phyloP scores from a whole-genome alignment of 2,329 filamentous ascomycete genomes.

The Botrytis fragariae region DNA sequence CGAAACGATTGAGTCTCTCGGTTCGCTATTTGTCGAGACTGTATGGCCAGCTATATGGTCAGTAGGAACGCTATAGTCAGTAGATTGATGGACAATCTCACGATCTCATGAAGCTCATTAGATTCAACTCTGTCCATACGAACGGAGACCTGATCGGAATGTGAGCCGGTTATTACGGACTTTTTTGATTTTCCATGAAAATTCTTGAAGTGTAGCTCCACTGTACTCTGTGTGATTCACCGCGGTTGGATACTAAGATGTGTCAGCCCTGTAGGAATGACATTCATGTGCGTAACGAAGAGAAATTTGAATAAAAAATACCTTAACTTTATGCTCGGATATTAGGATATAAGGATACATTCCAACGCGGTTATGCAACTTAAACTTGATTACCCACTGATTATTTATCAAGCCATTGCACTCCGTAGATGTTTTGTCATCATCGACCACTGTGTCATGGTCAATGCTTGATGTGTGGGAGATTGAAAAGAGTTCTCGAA shows the following conservation, averaged over 20 bases:
- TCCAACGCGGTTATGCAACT: background rate
- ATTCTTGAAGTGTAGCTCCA: background rate
- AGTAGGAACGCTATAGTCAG: background rate
- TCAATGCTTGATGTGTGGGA: background rate
- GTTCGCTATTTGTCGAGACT: background rate
- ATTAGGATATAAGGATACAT: background rate
- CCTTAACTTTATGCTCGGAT: background rate
- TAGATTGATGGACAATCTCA: background rate
- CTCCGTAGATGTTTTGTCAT: background rate
- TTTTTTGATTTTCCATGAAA: conserved; percentile 7
- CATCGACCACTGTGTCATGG: background rate
- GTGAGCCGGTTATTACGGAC: background rate
- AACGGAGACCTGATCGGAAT: background rate
- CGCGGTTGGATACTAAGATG: background rate
- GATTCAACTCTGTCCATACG: background rate
- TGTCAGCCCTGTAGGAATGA: conserved; percentile 9
- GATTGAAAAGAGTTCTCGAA: background rate
- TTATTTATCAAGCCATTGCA: background rate
- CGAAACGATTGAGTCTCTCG: background rate
- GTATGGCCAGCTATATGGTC: background rate
- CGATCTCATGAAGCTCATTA: background rate
- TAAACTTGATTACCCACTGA: background rate
- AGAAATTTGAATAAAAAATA: background rate
- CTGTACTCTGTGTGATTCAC: background rate
- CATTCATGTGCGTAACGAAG: background rate